Evolutionary conservation across 2,329 filamentous ascomycete genomes (phyloP).

Genomic region (Claviceps arundinis): DNA sequence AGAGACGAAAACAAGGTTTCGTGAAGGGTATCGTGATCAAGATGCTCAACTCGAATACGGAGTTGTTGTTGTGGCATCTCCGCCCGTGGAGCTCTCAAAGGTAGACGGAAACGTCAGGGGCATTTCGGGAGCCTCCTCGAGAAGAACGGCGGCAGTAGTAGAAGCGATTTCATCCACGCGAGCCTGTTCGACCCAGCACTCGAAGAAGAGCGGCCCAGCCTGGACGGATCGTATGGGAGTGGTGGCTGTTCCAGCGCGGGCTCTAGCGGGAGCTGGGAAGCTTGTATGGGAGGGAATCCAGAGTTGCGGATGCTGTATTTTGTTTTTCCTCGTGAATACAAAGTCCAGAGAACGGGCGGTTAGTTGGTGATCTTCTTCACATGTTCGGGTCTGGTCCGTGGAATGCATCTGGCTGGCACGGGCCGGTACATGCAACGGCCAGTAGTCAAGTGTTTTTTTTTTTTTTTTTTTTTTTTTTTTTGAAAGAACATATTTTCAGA

Average conservation of each 20-base stretch:
- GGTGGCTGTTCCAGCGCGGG: conserved; percentile 26
- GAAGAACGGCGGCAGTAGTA: neutral
- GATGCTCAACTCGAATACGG: neutral
- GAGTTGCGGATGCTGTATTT: conserved; percentile 39
- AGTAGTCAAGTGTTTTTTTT: neutral
- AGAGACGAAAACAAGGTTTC: neutral
- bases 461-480: neutral
- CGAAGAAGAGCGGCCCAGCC: conserved; percentile 48
- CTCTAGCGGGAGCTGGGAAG: conserved; percentile 24
- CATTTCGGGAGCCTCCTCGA: neutral
- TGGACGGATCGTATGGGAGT: conserved; percentile 39
- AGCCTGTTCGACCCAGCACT: conserved; percentile 46
- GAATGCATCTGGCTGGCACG: neutral
- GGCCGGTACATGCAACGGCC: neutral
- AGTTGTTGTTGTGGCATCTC: neutral
- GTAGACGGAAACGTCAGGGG: neutral
- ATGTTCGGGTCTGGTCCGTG: neutral
- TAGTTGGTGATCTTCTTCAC: neutral
- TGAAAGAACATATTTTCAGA: neutral
- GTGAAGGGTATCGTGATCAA: neutral
- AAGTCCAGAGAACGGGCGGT: neutral
- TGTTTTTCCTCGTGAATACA: neutral
- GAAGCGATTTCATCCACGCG: too few species aligned
- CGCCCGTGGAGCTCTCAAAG: neutral
- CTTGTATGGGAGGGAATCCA: conserved; percentile 45